Evolutionary conservation across 176 grass and related monocot genomes (phyloP), one percentile per base, ranked within the genome.

Genomic region (Alopecurus myosuroides): DNA sequence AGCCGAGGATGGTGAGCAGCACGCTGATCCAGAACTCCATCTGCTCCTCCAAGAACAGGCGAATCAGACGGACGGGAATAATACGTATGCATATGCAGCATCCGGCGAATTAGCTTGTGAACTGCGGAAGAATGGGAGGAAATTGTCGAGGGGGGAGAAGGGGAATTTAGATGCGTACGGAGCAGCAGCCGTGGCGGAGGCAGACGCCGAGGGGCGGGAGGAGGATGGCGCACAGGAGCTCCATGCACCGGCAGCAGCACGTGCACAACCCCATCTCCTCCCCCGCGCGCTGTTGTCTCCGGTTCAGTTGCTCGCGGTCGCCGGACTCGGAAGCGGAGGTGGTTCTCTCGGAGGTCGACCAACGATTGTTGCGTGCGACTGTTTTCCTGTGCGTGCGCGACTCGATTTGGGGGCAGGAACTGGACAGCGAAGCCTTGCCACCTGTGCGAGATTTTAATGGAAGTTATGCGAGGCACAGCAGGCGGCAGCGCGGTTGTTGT

Each of bases 1-100:
- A 94, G 76, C 92, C 92, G 83, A 94, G 89, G 84, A 94, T 69
- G 89, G 92, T 94, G 77, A 94, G 92, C 84, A 89, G 76, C 48
- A 94, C 80, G 64, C 92, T 91, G 86, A 94, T 91, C 86, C 86
- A 94, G 89, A 94, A 94, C 89, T 94, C 92, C 77, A 94, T 46
- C 92, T 94, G 92, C 74, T 1, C 1, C 62, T 28, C 53, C n/a
- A 13, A 55, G 14, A 15, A 55, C 1, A 55, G 10, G 1, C 52
- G 22, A n/a, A 10, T n/a, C 65, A 12, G n/a, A 42, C 22, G 39
- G 49, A 51, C 44, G 11, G 44, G 44, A 46, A 46, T 11, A 37
- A n/a, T n/a, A n/a, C n/a, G n/a, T 11, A 44, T 44, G 42, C 10
- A 52, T 19, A 51, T 6, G 50, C 19, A 22, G 50, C 50, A 52